phyloP scores from a whole-genome alignment of 805 yeast species.

The Candida schatavii region DNA sequence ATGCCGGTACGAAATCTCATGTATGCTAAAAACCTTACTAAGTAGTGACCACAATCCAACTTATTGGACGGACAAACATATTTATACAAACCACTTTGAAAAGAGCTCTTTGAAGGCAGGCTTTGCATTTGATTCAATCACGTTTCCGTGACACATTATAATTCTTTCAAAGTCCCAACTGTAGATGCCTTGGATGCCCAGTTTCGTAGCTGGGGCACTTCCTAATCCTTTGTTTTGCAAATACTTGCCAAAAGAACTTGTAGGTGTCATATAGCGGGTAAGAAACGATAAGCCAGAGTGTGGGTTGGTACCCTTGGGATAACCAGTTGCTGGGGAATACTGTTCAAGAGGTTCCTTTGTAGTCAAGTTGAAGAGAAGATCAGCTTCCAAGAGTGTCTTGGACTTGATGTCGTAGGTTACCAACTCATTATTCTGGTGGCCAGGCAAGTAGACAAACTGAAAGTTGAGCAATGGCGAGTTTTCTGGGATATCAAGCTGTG shows the following conservation, averaged over 20 bases:
- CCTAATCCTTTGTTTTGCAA: slow-evolving; percentile 21
- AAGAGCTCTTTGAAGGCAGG: slow-evolving; percentile 20
- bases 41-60: too few species aligned
- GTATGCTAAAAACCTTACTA: too few species aligned
- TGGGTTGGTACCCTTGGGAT: slow-evolving; percentile 38
- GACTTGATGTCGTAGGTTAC: slow-evolving; percentile 46
- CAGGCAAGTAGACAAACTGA: slow-evolving; percentile 56
- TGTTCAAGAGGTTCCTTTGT: slow-evolving; percentile 34
- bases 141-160: slow-evolving; percentile 60
- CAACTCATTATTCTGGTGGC: slow-evolving; percentile 58
- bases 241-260: slow-evolving; percentile 32
- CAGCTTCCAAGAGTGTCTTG: slow-evolving; percentile 56
- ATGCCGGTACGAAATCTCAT: too few species aligned
- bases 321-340: slow-evolving; percentile 45
- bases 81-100: background rate
- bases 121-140: slow-evolving; percentile 41
- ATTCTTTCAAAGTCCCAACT: slow-evolving; percentile 48
- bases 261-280: slow-evolving; percentile 41
- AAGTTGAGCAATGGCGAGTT: slow-evolving; percentile 39
- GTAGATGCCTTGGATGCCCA: slow-evolving; percentile 26
- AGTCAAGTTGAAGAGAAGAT: slow-evolving; percentile 58
- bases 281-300: slow-evolving; percentile 43
- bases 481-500: slow-evolving; percentile 34
- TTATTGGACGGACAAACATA: too few species aligned
- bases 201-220: slow-evolving; percentile 13